Conservation (phyloP, 345 rosid species). For the Boechera divaricarpa region DNA sequence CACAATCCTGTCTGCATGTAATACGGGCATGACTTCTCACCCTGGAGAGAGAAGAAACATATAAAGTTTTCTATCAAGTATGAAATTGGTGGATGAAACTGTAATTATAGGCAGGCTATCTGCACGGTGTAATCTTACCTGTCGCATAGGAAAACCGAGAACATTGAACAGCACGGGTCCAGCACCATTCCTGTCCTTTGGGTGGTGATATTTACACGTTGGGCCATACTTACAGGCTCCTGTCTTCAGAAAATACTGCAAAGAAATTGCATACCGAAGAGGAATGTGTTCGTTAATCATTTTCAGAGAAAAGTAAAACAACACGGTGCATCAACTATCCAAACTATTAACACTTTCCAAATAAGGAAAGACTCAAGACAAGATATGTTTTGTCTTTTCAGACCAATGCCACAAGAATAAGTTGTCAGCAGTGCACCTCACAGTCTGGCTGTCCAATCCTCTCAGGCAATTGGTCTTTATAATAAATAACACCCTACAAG, state of each 20-base stretch:
- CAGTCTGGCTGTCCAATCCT: constrained; percentile 79
- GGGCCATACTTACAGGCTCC: constrained; percentile 88
- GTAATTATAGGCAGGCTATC: neutral
- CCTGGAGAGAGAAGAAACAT: constrained; percentile 48
- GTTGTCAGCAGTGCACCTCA: constrained; percentile 53
- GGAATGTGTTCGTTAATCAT: constrained; percentile 16
- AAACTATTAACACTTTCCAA: constrained; percentile 23
- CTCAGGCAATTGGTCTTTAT: constrained; percentile 71
- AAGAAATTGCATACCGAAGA: constrained; percentile 25
- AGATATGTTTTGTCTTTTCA: neutral
- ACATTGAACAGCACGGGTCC: constrained; percentile 71
- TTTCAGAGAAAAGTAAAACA: neutral
- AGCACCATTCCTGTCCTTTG: constrained; percentile 88
- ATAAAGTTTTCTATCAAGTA: constrained; percentile 2
- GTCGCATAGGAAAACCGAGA: constrained; percentile 81
- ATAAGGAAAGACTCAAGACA: constrained; percentile 13
- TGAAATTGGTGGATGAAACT: constrained; percentile 10
- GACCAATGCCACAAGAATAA: neutral
- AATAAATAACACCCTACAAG: constrained; percentile 51
- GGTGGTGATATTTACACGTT: constrained; percentile 88
- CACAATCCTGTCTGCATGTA: constrained; percentile 81
- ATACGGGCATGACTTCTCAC: constrained; percentile 78
- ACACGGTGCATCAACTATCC: constrained; percentile 12
- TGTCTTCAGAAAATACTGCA: constrained; percentile 80
- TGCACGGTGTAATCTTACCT: constrained; percentile 46